phyloP scores from a whole-genome alignment of 108 stramenopile species.

The Schizochytrium sp. region DNA sequence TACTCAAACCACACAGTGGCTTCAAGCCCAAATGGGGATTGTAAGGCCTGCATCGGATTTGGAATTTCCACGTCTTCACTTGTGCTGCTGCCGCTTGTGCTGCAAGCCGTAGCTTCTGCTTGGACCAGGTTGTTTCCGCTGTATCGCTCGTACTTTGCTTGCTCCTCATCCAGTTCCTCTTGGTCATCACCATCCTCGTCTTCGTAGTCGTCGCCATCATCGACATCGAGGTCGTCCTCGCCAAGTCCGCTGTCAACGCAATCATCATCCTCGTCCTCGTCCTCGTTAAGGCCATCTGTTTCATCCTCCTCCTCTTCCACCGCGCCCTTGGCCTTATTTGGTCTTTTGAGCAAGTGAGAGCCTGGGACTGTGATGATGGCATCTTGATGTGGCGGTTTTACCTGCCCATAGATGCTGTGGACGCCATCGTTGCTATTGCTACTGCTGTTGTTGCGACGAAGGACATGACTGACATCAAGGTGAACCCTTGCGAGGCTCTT shows the following conservation, averaged over 20 bases:
- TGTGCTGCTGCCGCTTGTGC: too few species aligned
- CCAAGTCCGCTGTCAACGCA: background rate
- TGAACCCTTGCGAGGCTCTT: too few species aligned
- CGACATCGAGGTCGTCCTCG: background rate
- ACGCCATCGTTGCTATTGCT: too few species aligned
- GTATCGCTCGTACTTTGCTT: too few species aligned
- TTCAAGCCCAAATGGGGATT: background rate
- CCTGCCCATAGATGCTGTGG: too few species aligned
- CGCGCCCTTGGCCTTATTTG: background rate
- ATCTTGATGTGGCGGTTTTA: too few species aligned
- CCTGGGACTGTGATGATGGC: too few species aligned
- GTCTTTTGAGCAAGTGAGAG: too few species aligned
- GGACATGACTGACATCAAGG: too few species aligned
- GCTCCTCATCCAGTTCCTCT: background rate
- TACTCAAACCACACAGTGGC: background rate
- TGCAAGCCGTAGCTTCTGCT: too few species aligned
- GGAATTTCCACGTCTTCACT: background rate
- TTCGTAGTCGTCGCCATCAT: background rate
- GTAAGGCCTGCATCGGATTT: background rate
- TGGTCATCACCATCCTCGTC: background rate
- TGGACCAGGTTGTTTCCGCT: too few species aligned
- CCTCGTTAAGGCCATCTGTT: background rate
- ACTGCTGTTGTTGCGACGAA: too few species aligned
- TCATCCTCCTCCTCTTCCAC: background rate
- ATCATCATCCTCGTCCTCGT: background rate